These are phyloP conservation scores for Trichoderma sp. DNA, from an alignment of 2,329 filamentous ascomycete species.

Conservation along the genomic window DNA sequence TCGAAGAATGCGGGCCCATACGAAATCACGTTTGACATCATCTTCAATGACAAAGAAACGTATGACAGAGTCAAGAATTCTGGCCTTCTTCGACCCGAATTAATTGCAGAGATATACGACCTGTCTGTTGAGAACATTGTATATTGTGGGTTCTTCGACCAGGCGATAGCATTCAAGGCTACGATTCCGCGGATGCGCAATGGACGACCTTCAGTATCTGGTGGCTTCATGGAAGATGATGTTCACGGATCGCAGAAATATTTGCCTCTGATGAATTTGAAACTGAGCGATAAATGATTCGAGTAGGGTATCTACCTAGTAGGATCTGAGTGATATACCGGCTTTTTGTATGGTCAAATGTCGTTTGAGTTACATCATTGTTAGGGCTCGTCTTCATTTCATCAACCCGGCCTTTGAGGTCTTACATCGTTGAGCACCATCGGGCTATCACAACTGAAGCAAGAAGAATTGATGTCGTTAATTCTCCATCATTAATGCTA, in stretches of 20 bases:
- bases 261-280: not conserved
- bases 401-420: too few species aligned
- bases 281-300: not conserved
- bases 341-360: too few species aligned
- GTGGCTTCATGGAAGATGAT: not conserved
- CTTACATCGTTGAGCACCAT: too few species aligned
- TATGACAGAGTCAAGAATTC: not conserved
- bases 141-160: not conserved
- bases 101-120: not conserved
- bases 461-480: too few species aligned
- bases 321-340: too few species aligned
- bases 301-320: not conserved
- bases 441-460: too few species aligned
- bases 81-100: not conserved
- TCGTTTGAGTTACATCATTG: too few species aligned
- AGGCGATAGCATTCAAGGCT: not conserved
- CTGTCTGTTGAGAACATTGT: not conserved
- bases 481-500: too few species aligned
- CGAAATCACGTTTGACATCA: not conserved
- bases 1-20: not conserved
- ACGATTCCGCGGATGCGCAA: not conserved
- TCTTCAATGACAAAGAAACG: not conserved
- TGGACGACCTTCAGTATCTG: not conserved
- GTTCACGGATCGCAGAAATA: not conserved
- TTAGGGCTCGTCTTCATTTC: rapidly evolving